A percentile compares a stretch with the other conserved stretches of the same genome.
Evolutionary conservation across 1,139 yeast genomes (phyloP).

Genomic region (Hemisphaericaspora lyxosophila): DNA sequence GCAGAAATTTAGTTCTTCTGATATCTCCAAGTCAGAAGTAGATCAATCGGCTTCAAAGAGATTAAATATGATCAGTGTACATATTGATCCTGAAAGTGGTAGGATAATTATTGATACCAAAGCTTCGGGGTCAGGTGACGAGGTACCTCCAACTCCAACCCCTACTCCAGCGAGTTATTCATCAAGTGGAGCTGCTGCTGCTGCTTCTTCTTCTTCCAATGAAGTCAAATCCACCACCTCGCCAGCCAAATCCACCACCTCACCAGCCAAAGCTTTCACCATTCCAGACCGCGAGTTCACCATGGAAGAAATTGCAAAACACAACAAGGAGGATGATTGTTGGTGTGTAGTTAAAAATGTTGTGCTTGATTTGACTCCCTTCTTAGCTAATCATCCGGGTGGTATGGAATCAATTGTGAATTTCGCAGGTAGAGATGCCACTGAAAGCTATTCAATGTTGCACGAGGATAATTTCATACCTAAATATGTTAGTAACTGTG

Average conservation of each 20-base stretch:
- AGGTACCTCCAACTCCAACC: conserved; percentile 6
- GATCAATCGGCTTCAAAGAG: conserved; percentile 21
- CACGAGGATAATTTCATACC: conserved; percentile 56
- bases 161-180: no score
- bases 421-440: conserved; percentile 91
- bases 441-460: conserved; percentile 70
- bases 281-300: conserved; percentile 48
- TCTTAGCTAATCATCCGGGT: conserved; percentile 84
- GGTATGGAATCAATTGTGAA: conserved; percentile 71
- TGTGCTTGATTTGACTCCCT: conserved; percentile 80
- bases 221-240: conserved; percentile 2
- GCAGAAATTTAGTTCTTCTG: conserved; percentile 25
- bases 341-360: conserved; percentile 88
- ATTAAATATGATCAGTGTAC: conserved; percentile 44
- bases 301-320: conserved; percentile 60
- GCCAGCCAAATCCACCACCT: conserved; percentile 1
- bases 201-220: conserved; percentile 5
- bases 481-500: conserved; percentile 47
- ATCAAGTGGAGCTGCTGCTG: conserved; percentile 5
- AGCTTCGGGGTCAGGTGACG: conserved; percentile 12
- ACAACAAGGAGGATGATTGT: conserved; percentile 62
- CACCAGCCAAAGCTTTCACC: conserved; percentile 19
- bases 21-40: conserved; percentile 18
- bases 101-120: conserved; percentile 31
- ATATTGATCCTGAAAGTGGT: conserved; percentile 36